A percentile compares a stretch with the other conserved stretches of the same genome.
Evolutionary conservation across 768 basidiomycete species (phyloP).

Genomic region (Suillus fuscotomentosus): DNA sequence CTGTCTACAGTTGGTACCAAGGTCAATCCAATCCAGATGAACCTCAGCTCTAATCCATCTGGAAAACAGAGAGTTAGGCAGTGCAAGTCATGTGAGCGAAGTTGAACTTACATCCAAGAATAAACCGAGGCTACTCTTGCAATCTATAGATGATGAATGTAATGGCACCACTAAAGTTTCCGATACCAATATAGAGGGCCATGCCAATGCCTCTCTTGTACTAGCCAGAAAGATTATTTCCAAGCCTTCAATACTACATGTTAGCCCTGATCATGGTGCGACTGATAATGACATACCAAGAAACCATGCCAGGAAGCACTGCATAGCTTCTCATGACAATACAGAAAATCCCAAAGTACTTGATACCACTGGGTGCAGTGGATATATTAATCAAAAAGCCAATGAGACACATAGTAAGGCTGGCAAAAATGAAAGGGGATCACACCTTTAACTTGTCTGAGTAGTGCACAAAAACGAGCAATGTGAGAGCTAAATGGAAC

Average conservation of each 20-base stretch:
- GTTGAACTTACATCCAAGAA: constrained; percentile 51
- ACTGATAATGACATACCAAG: constrained; percentile 44
- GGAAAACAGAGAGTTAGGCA: not conserved
- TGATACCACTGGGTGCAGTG: constrained; percentile 46
- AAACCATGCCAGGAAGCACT: constrained; percentile 55
- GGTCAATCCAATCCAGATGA: constrained; percentile 63
- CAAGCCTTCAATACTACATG: not conserved
- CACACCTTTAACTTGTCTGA: constrained; percentile 57
- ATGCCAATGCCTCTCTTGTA: constrained; percentile 70
- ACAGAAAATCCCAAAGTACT: constrained; percentile 71
- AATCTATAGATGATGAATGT: constrained; percentile 59
- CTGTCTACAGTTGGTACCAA: constrained; percentile 46
- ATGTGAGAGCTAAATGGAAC: constrained; percentile 39
- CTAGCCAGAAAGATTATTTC: constrained; percentile 39
- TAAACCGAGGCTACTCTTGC: constrained; percentile 56
- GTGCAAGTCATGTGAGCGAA: not conserved
- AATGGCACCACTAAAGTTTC: constrained; percentile 62
- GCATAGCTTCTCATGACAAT: constrained; percentile 64
- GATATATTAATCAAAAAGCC: constrained; percentile 65
- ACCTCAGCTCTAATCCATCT: constrained; percentile 69
- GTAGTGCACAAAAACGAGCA: constrained; percentile 50
- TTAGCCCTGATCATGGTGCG: not conserved
- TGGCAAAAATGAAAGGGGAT: constrained; percentile 57
- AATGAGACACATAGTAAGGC: constrained; percentile 47
- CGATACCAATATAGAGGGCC: constrained; percentile 64